Base-by-base conservation (phyloP, 2,329 filamentous ascomycete species). In the Coniochaeta prunicola region DNA sequence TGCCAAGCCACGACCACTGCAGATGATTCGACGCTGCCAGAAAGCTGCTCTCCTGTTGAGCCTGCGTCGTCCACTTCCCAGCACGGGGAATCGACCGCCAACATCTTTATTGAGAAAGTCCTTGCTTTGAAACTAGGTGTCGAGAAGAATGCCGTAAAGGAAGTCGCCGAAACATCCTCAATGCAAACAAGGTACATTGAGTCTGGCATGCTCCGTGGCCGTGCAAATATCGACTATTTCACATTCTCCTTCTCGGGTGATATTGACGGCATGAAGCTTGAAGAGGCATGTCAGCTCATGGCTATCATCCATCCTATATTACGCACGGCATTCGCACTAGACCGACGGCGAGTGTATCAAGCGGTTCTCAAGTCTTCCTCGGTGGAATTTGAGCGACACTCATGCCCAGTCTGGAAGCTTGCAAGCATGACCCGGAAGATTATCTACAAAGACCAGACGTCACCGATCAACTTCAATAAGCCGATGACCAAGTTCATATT, bases 401-500 rank as follows among this genome's bases (percentile, higher is more conserved):
- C 73, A 15, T 79, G 74, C 53, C 70, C 75, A 1, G 67, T 68
- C 13, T 75, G 72, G 66, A 70, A 74, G 3, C 69, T 83, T 2
- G 64, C 70, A 1, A 70, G 65, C 56, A 65, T 74, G 24, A 68
- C 72, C 1, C 69, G 76, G 24, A 77, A 77, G 59, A 63, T 76
- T 1, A 68, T 81, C 61, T 73, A 70, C 59, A 73, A 74, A 34
- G 76, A 80, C 42, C 77, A 80, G 53, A 60, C 63, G 1, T 62
- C 68, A 1, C 66, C 71, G 0, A 70, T 78, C 26, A 70, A 75
- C 4, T 78, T 80, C 31, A 69, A 70, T 3, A 67, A 69, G 0
- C 79, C 80, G 0, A 67, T 77, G 19, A 82, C 80, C 5, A 76
- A 76, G 54, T 83, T 83, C 63, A 75, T 73, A 34, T 80, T 80